Percentiles rank a stretch among this genome's conserved stretches.
phyloP scores from a whole-genome alignment of 2,329 filamentous ascomycete species.

The Alternaria atra region DNA sequence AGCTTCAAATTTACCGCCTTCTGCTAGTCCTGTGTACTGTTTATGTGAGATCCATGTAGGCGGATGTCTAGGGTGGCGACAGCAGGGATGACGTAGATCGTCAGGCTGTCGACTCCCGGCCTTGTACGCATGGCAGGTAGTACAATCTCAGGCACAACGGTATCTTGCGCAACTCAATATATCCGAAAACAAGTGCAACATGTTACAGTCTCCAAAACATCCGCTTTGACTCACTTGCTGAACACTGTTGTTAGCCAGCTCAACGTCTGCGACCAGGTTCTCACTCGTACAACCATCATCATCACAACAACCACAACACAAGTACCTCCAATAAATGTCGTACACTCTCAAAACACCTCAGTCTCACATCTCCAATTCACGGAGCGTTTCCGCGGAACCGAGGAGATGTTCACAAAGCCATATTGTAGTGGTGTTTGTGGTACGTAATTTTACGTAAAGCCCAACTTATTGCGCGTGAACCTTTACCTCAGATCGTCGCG shows the following conservation, averaged over 20 bases:
- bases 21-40: neutral
- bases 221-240: neutral
- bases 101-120: neutral
- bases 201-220: neutral
- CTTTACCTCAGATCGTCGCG: neutral
- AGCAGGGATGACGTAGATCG: neutral
- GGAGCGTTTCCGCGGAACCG: conserved; percentile 14
- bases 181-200: neutral
- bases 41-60: neutral
- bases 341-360: neutral
- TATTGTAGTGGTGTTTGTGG: conserved; percentile 6
- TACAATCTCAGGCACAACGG: neutral
- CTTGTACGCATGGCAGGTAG: neutral
- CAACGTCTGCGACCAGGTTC: neutral
- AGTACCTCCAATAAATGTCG: neutral
- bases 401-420: conserved; percentile 14
- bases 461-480: conserved; percentile 3
- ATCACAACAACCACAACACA: neutral
- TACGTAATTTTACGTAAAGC: conserved; percentile 23
- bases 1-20: neutral
- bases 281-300: neutral
- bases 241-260: too few relatives aligned
- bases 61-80: neutral
- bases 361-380: neutral
- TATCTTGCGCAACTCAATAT: neutral